Evolutionary conservation across 129 eudicot species (phyloP).

Genomic region (Chrysanthemum lavandulifolium): DNA sequence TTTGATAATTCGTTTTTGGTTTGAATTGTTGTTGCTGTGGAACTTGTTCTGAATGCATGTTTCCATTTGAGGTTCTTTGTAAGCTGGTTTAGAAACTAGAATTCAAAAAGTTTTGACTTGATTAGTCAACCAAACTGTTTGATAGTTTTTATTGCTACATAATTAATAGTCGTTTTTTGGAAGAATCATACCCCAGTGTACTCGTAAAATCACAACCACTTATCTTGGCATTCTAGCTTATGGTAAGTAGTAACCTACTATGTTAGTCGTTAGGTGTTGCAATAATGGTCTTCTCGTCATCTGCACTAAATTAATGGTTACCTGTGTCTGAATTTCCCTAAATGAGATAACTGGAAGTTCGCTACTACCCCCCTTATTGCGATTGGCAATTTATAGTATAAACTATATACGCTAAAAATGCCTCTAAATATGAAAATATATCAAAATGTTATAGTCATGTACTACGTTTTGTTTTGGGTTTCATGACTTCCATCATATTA

Average conservation of each 20-base stretch:
- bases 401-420: neutral
- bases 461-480: neutral
- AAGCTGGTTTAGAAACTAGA: neutral
- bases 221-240: neutral
- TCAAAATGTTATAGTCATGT: neutral
- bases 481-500: neutral
- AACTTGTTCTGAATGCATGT: neutral
- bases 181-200: too few species aligned
- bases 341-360: too few species aligned
- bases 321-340: too few species aligned
- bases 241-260: too few species aligned
- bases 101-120: constrained; percentile 14
- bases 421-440: neutral
- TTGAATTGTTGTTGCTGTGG: neutral
- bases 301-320: too few species aligned
- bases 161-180: neutral
- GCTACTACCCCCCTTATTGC: neutral
- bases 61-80: neutral
- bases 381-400: neutral
- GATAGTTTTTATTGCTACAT: neutral
- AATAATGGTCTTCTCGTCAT: too few species aligned
- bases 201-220: neutral
- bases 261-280: too few species aligned
- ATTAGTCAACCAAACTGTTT: neutral
- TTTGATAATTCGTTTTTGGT: neutral